Evolutionary conservation across 2,329 filamentous ascomycete genomes (phyloP).

Genomic region (Fusarium albidum): DNA sequence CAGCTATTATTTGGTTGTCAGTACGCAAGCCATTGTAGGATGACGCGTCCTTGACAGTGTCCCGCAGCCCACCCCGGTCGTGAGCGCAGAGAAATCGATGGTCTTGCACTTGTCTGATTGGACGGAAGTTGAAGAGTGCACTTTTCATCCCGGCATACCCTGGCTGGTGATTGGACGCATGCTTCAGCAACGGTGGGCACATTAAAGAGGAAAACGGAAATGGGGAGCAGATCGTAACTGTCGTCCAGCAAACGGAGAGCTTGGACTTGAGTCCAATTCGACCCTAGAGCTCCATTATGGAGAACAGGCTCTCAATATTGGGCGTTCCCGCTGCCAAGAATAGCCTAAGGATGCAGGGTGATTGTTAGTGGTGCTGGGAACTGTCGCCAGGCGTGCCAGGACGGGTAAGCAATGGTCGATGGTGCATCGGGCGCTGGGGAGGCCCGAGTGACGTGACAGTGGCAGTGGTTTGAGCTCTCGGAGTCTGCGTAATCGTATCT

Average conservation of each 20-base stretch:
- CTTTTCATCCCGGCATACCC: constrained; percentile 1
- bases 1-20: constrained; percentile 29
- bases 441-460: no score
- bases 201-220: constrained; percentile 17
- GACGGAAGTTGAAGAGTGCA: constrained; percentile 1
- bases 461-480: not conserved
- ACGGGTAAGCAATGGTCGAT: constrained; percentile 17
- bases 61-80: constrained; percentile 32
- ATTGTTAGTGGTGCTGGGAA: not conserved
- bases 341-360: constrained; percentile 25
- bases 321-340: constrained; percentile 32
- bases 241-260: constrained; percentile 20
- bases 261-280: constrained; percentile 20
- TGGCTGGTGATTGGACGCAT: constrained; percentile 19
- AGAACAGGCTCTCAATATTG: constrained; percentile 12
- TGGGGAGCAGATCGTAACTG: constrained; percentile 18
- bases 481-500: constrained; percentile 35
- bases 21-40: constrained; percentile 39
- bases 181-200: constrained; percentile 8
- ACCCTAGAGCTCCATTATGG: constrained; percentile 18
- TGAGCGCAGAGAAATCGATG: constrained; percentile 24
- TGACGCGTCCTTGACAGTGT: constrained; percentile 41
- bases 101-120: constrained; percentile 26
- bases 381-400: constrained; percentile 27
- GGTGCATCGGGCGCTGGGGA: not conserved